Base-by-base conservation (phyloP, 345 rosid genomes). In the Heritiera littoralis region DNA sequence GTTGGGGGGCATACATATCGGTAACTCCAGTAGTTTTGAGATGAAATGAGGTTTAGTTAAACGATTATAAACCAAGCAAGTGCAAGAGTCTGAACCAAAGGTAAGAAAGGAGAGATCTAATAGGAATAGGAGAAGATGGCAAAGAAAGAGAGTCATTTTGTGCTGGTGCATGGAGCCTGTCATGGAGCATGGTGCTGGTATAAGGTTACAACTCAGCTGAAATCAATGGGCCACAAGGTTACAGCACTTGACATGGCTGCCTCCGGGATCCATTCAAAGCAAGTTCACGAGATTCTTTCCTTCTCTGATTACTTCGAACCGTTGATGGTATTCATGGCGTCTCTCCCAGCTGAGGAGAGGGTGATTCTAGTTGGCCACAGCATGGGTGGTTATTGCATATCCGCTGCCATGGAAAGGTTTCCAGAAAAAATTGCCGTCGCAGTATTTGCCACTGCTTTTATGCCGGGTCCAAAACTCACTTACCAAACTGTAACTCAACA, bases 151-250 rank as follows among this genome's bases (percentile, higher is more conserved):
- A 73, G 76, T 32, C 95, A 88, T 54, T 90, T 88, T 65, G 90
- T 90, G 43, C 79, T 90, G 56, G 86, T 90, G n/a, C 96, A 89
- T 28, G 92, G 94, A 45, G 81, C 82, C 40, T 69, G 87, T 73
- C 90, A 84, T 77, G 94, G 91, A 74, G 91, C 92, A 3, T 92
- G 94, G 92, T 86, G 86, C 82, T 92, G 92, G 92, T 92, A 88
- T 80, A 92, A 90, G 82, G 82, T 89, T 45, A 58, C 58, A 0
- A 41, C 85, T 8, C 77, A 55, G 68, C 88, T 90, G 54, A 81
- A 88, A 80, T 18, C 7, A 11, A 81, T 78, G 3, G 92, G 92
- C 32, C 92, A 86, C 66, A 74, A 55, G 1, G 94, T 87, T 52
- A 88, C 90, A 41, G 88, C 88, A n/a, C 11, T 87, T 3, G 92